Evolutionary conservation across 768 basidiomycete species (phyloP).

Genomic region (Suillus americanus): DNA sequence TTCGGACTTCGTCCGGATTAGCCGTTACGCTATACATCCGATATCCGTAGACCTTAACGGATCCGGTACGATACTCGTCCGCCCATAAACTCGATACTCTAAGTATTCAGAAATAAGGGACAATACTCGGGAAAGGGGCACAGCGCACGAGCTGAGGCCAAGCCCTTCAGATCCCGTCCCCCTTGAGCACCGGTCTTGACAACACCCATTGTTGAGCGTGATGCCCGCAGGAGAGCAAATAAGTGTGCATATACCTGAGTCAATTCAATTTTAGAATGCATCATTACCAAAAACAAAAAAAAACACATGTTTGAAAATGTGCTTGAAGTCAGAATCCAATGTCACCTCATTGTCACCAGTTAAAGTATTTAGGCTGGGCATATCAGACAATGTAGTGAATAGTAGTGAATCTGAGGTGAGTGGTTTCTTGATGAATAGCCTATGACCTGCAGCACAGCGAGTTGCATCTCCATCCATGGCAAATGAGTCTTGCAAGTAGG

Average conservation of each 20-base stretch:
- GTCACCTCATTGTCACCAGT: slow-evolving; percentile 11
- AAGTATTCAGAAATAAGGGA: too few species aligned
- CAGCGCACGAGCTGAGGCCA: too few species aligned
- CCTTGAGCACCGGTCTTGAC: too few species aligned
- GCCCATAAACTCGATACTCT: too few species aligned
- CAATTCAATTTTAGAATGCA: too few species aligned
- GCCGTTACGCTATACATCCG: too few species aligned
- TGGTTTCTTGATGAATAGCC: neutral
- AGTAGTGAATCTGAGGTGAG: neutral
- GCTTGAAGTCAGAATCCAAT: slow-evolving; percentile 16
- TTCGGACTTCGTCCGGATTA: too few species aligned
- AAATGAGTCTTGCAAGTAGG: slow-evolving; percentile 15
- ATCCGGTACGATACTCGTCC: too few species aligned
- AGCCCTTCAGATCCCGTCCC: too few species aligned
- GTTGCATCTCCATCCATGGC: slow-evolving; percentile 15
- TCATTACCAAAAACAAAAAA: too few species aligned
- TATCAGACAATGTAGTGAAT: neutral
- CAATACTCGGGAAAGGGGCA: too few species aligned
- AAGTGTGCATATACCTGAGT: slow-evolving; percentile 14
- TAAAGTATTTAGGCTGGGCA: slow-evolving; percentile 13
- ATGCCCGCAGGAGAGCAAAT: slow-evolving; percentile 5
- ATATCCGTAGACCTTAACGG: too few species aligned
- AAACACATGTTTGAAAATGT: slow-evolving; percentile 14
- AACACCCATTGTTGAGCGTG: neutral
- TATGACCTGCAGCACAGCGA: slow-evolving; percentile 8